These are phyloP conservation scores for Casaregolazyma suthepensis DNA, from an alignment of 1,139 yeast genomes.

Conservation along the genomic window DNA sequence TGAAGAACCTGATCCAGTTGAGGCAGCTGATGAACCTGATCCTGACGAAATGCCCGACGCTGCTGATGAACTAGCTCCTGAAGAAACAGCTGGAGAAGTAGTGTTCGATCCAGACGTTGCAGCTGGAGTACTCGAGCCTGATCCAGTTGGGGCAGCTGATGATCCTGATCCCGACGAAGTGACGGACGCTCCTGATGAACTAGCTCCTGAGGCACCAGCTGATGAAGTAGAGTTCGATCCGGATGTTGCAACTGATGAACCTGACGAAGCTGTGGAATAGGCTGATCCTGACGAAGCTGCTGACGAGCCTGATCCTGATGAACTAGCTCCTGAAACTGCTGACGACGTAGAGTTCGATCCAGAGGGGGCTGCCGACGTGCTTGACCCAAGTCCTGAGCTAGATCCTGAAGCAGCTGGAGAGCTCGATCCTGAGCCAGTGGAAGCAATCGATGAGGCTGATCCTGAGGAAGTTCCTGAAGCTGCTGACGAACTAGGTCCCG, in stretches of 20 bases:
- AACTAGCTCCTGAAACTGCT: constrained; percentile 6
- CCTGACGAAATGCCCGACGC: background rate
- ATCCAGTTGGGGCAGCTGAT: background rate
- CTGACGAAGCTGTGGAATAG: too few species aligned
- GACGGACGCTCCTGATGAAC: constrained; percentile 9
- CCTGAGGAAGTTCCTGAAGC: constrained; percentile 4
- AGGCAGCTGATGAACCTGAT: background rate
- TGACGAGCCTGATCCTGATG: background rate
- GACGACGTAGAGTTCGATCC: constrained; percentile 7
- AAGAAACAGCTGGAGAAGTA: background rate
- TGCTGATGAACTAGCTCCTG: background rate
- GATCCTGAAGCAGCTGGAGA: constrained; percentile 7
- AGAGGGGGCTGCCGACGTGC: background rate
- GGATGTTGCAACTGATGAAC: background rate
- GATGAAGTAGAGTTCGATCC: background rate
- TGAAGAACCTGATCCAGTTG: too few species aligned
- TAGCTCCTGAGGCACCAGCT: background rate
- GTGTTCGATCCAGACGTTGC: constrained; percentile 1
- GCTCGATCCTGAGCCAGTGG: background rate
- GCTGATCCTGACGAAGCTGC: constrained; percentile 4
- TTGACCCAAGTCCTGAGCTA: background rate
- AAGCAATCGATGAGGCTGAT: background rate
- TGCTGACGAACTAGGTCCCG: background rate
- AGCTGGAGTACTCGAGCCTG: too few species aligned
- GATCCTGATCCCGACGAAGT: constrained; percentile 2